Percentiles rank a stretch among this genome's conserved stretches.
These are phyloP conservation scores for Botrytis deweyae DNA, from an alignment of 2,329 filamentous ascomycete species.

Conservation along the genomic window DNA sequence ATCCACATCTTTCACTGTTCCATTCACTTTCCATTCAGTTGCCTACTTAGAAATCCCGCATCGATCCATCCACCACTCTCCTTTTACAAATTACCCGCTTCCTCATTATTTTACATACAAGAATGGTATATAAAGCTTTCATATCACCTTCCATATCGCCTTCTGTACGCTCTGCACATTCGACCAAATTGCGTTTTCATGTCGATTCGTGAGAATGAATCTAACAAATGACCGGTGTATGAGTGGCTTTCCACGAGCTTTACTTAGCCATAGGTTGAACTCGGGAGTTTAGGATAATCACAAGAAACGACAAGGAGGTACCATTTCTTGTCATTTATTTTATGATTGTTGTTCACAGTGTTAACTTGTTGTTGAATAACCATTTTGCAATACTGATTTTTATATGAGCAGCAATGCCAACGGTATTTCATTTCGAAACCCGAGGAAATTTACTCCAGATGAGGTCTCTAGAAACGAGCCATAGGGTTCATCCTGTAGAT, in stretches of 20 bases:
- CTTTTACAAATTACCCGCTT: background rate
- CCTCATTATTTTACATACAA: background rate
- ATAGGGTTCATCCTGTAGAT: background rate
- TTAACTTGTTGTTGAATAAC: background rate
- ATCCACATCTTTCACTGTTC: background rate
- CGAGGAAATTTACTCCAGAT: background rate
- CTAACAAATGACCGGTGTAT: rapidly evolving
- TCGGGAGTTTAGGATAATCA: background rate
- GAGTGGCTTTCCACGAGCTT: background rate
- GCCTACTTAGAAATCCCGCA: background rate
- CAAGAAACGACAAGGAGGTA: background rate
- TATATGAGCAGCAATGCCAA: background rate
- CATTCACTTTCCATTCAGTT: background rate
- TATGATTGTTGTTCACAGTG: background rate
- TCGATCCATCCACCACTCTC: background rate
- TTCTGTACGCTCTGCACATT: background rate
- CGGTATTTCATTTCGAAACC: rapidly evolving
- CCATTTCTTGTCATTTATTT: rapidly evolving
- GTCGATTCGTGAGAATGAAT: no score
- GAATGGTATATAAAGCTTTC: background rate
- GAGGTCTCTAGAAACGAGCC: rapidly evolving
- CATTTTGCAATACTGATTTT: background rate
- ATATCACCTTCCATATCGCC: background rate
- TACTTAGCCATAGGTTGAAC: rapidly evolving
- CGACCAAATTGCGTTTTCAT: no score